Conservation (phyloP, 2,329 filamentous ascomycete species). For the Pseudocercospora pini-densiflorae region DNA sequence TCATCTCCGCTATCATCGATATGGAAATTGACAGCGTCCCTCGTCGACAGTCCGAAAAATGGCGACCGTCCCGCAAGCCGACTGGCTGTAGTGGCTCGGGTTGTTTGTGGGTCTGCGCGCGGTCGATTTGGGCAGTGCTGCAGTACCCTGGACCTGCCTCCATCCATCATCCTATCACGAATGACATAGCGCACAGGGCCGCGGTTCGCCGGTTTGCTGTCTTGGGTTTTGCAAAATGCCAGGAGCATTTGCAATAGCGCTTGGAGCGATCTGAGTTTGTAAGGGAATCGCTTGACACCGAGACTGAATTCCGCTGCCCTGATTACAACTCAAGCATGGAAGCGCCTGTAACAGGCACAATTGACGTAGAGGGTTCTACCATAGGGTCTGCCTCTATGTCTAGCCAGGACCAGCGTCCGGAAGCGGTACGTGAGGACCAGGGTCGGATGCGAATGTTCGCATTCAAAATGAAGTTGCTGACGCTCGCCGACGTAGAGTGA, state of each 20-base stretch:
- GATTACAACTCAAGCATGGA: not conserved
- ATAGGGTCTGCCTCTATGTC: not conserved
- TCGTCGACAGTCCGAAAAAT: not conserved
- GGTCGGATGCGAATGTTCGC: not conserved
- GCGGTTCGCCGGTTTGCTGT: not conserved
- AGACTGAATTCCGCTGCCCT: not conserved
- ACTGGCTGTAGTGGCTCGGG: not conserved
- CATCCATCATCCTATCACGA: not conserved
- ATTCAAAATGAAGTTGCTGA: not conserved
- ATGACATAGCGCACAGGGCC: not conserved
- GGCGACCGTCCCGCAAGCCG: not conserved
- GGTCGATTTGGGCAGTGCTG: not conserved
- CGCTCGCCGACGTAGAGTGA: not conserved
- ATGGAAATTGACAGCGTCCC: not conserved
- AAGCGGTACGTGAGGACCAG: conserved; percentile 1
- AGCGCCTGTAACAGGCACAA: not conserved
- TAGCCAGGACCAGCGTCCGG: not conserved
- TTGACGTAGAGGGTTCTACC: not conserved
- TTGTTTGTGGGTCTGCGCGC: conserved; percentile 3
- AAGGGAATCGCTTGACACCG: not conserved
- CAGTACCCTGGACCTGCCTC: not conserved
- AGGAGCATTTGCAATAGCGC: not conserved
- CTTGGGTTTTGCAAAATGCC: not conserved
- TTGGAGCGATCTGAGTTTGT: not conserved
- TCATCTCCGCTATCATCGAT: not conserved